A percentile compares a stretch with the other conserved stretches of the same genome.
Evolutionary conservation across 1,139 yeast species (phyloP).

Genomic region (Nakaseomyces kungkrabaensis): DNA sequence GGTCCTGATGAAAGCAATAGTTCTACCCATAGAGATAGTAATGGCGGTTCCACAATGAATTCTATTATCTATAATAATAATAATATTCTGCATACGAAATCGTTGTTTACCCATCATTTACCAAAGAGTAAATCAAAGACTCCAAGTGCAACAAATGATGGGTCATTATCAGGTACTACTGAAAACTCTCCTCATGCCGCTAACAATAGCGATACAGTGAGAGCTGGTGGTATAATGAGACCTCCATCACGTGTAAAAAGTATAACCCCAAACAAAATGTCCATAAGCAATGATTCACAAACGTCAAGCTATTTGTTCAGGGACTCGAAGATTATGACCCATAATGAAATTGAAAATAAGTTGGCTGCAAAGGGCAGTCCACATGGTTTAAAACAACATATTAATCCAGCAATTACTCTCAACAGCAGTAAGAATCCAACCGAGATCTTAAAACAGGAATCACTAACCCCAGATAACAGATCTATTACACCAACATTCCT

Average conservation of each 20-base stretch:
- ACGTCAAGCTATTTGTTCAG: neutral
- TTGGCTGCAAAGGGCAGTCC: neutral
- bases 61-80: neutral
- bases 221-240: neutral
- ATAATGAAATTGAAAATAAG: neutral
- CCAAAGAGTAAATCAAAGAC: neutral
- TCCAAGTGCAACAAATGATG: neutral
- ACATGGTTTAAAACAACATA: neutral
- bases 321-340: neutral
- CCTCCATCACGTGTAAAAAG: constrained; percentile 1
- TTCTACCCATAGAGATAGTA: neutral
- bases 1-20: neutral
- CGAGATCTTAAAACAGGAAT: neutral
- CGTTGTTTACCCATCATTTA: constrained; percentile 1
- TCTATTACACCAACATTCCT: neutral
- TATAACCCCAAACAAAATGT: neutral
- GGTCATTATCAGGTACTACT: neutral
- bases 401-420: neutral
- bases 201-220: neutral
- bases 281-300: neutral
- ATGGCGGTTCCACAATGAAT: neutral
- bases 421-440: constrained; percentile 2
- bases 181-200: neutral
- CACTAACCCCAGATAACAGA: neutral
- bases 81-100: constrained; percentile 2